A percentile compares a stretch with the other conserved stretches of the same genome.
Evolutionary conservation across 1,284 basidiomycete genomes (phyloP).

Genomic region (Boletus albobrunnescens): DNA sequence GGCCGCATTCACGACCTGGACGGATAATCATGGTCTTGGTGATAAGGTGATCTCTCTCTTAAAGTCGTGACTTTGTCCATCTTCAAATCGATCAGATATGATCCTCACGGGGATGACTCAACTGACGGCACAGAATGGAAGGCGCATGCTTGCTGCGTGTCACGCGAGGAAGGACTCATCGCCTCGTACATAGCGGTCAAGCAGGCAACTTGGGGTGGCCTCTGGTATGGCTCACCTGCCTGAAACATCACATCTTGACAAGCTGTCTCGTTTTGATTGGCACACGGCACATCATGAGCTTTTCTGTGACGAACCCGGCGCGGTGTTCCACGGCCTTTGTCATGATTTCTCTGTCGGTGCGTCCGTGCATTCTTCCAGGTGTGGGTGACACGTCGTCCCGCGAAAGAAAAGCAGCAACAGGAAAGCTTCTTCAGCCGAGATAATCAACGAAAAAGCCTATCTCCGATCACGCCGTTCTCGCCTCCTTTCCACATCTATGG

Average conservation of each 20-base stretch:
- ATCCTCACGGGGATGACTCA: slow-evolving; percentile 18
- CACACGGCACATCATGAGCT: neutral
- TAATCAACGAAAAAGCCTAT: slow-evolving; percentile 37
- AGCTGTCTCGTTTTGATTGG: neutral
- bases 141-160: slow-evolving; percentile 9
- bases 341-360: slow-evolving; percentile 8
- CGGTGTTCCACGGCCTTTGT: neutral
- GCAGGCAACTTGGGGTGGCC: too few relatives aligned
- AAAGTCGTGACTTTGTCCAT: neutral
- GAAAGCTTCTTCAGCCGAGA: slow-evolving; percentile 1
- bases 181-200: neutral
- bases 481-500: slow-evolving; percentile 52
- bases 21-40: slow-evolving; percentile 3
- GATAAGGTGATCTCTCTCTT: slow-evolving; percentile 1
- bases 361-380: neutral
- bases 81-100: slow-evolving; percentile 13
- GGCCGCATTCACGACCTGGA: slow-evolving; percentile 2
- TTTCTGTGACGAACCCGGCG: neutral
- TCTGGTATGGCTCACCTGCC: too few relatives aligned
- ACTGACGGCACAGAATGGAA: slow-evolving; percentile 20
- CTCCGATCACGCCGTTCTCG: slow-evolving; percentile 23
- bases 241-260: too few relatives aligned
- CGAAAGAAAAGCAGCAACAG: slow-evolving; percentile 6
- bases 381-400: slow-evolving; percentile 5
- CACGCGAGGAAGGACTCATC: slow-evolving; percentile 1